A percentile compares a stretch with the other conserved stretches of the same genome.
Evolutionary conservation across 345 rosid genomes (phyloP).

Genomic region (Salix purpurea): DNA sequence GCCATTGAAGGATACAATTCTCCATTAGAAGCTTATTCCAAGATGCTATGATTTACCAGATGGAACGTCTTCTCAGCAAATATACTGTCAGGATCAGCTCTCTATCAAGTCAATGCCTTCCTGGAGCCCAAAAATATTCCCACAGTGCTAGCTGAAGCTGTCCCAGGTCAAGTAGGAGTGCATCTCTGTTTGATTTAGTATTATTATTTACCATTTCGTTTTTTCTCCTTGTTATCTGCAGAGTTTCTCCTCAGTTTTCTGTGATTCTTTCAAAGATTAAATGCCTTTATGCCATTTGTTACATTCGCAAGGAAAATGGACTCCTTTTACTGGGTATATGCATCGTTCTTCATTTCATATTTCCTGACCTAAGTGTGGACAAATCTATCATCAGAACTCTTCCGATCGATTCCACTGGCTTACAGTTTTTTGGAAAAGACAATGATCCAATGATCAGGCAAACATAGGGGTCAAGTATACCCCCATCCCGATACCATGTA

Average conservation of each 20-base stretch:
- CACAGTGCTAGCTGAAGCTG: conserved; percentile 63
- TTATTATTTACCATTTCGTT: not conserved
- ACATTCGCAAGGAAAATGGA: not conserved
- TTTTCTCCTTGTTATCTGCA: not conserved
- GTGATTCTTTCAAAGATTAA: not conserved
- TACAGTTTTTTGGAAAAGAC: conserved; percentile 29
- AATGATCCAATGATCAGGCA: conserved; percentile 20
- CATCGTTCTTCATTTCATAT: conserved; percentile 86
- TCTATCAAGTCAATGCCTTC: conserved; percentile 53
- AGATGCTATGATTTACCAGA: conserved; percentile 58
- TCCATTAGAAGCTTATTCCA: conserved; percentile 71
- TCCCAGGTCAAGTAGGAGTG: conserved; percentile 74
- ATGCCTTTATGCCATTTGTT: not conserved
- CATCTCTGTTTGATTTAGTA: not conserved
- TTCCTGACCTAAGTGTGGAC: conserved; percentile 97
- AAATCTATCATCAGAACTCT: conserved; percentile 68
- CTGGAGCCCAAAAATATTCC: conserved; percentile 82
- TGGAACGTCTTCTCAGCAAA: conserved; percentile 92
- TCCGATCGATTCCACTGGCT: conserved; percentile 62
- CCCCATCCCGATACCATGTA: conserved; percentile 18
- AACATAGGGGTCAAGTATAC: conserved; percentile 13
- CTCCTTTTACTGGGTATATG: conserved; percentile 42
- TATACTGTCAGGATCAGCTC: conserved; percentile 75
- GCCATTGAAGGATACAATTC: conserved; percentile 78
- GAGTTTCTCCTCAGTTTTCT: not conserved